These are phyloP conservation scores for Starmerella apicola DNA, from an alignment of 805 yeast species.

Conservation along the genomic window DNA sequence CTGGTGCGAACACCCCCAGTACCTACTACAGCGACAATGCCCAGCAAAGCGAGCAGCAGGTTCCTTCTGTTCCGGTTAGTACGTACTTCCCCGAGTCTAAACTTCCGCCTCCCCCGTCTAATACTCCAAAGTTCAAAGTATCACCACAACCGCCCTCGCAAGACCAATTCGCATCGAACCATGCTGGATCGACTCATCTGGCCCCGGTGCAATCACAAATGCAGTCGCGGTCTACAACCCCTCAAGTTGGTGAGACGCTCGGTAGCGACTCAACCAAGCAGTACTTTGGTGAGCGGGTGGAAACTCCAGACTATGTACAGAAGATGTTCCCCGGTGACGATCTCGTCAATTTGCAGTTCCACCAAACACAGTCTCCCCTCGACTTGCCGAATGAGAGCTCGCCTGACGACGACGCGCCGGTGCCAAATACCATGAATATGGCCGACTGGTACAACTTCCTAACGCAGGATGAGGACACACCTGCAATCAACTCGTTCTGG, in stretches of 20 bases:
- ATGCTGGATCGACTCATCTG: not conserved
- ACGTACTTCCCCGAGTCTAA: not conserved
- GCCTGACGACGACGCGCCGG: not conserved
- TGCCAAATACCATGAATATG: slow-evolving; percentile 20
- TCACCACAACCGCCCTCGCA: not conserved
- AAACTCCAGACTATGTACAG: not conserved
- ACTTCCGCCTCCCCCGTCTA: not conserved
- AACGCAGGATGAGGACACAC: slow-evolving; percentile 7
- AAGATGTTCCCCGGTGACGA: not conserved
- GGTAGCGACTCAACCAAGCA: not conserved
- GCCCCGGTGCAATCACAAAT: not conserved
- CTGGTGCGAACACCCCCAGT: no score
- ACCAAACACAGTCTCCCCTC: not conserved
- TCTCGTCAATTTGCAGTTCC: not conserved
- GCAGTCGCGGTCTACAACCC: not conserved
- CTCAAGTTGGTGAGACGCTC: not conserved
- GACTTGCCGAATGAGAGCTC: not conserved
- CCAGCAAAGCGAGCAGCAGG: no score
- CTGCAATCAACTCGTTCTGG: no score
- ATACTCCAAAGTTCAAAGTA: no score
- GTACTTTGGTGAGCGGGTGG: no score
- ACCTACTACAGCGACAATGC: no score
- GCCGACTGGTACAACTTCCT: slow-evolving; percentile 32
- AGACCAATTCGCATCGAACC: not conserved
- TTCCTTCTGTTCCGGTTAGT: no score